A percentile compares a stretch with the other conserved stretches of the same genome.
phyloP scores from a whole-genome alignment of 352 stramenopile species.

The Pythium dissimile region DNA sequence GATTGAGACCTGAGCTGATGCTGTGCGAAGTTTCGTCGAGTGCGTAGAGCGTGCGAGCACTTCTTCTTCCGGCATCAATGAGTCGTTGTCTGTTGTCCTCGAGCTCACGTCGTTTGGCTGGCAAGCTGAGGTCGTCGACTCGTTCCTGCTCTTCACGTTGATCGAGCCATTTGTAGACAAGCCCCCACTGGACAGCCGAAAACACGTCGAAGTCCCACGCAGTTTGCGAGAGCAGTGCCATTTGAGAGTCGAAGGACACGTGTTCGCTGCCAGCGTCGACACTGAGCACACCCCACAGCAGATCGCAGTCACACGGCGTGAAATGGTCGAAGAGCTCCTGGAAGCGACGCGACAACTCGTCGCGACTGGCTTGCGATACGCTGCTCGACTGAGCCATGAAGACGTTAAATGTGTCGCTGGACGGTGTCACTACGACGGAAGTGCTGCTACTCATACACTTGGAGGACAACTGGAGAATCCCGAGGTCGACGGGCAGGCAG shows the following conservation, averaged over 20 bases:
- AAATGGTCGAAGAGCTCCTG: conserved; percentile 41
- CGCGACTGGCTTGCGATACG: neutral
- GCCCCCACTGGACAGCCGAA: conserved; percentile 50
- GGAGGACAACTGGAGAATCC: conserved; percentile 50
- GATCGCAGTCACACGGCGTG: conserved; percentile 69
- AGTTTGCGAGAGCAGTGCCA: conserved; percentile 55
- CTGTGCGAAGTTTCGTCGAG: conserved; percentile 36
- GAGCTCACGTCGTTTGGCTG: neutral
- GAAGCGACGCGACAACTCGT: conserved; percentile 13
- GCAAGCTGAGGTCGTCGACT: neutral
- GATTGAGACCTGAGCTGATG: conserved; percentile 2
- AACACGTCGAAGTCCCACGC: conserved; percentile 81
- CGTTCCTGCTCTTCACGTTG: neutral
- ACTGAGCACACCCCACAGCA: conserved; percentile 72
- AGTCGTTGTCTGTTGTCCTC: conserved; percentile 15
- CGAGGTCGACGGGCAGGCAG: conserved; percentile 75
- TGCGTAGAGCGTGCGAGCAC: conserved; percentile 49
- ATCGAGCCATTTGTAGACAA: conserved; percentile 35
- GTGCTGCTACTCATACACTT: neutral
- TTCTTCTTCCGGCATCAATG: conserved; percentile 32
- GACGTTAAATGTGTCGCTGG: conserved; percentile 75
- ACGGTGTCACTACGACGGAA: conserved; percentile 26
- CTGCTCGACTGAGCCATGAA: conserved; percentile 29
- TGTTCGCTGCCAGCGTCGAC: conserved; percentile 42
- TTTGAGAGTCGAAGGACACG: conserved; percentile 43